phyloP scores from a whole-genome alignment of 805 yeast species.

The Wickerhamomyces tratensis region DNA sequence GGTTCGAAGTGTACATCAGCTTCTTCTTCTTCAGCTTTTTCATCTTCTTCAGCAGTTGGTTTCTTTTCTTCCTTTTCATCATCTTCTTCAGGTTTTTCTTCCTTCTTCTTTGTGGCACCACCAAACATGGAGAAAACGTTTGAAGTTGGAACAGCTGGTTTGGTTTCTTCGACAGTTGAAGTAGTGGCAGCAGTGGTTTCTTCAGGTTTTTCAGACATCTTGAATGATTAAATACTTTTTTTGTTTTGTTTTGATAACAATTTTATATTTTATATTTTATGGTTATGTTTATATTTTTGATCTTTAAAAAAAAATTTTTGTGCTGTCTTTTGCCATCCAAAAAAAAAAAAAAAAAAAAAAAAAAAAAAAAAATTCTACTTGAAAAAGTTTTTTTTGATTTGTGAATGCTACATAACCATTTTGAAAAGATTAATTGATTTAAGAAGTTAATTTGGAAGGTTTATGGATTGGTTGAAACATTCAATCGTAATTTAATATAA shows the following conservation, averaged over 20 bases:
- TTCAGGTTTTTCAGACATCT: slow-evolving; percentile 14
- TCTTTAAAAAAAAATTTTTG: background rate
- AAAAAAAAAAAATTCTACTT: too few species aligned
- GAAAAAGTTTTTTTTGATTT: too few species aligned
- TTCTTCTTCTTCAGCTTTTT: slow-evolving; percentile 27
- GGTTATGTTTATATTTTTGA: too few species aligned
- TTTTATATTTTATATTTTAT: too few species aligned
- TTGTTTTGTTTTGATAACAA: background rate
- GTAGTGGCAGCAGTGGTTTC: slow-evolving; percentile 16
- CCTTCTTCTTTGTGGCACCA: slow-evolving; percentile 68
- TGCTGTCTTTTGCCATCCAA: too few species aligned
- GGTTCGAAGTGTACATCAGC: slow-evolving; percentile 88
- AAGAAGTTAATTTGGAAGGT: too few species aligned
- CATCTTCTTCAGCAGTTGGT: slow-evolving; percentile 26
- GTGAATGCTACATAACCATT: too few species aligned
- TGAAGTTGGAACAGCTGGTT: slow-evolving; percentile 60
- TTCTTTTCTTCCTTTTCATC: slow-evolving; percentile 19
- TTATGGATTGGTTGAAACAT: too few species aligned
- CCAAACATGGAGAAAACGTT: slow-evolving; percentile 95
- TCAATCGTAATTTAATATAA: too few species aligned
- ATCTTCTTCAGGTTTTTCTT: slow-evolving; percentile 23
- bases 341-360: too few species aligned
- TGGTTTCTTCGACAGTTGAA: slow-evolving; percentile 16
- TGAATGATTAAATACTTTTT: background rate
- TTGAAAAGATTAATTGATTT: too few species aligned